These are phyloP conservation scores for Pichia californica DNA, from an alignment of 805 yeast genomes.

Conservation along the genomic window DNA sequence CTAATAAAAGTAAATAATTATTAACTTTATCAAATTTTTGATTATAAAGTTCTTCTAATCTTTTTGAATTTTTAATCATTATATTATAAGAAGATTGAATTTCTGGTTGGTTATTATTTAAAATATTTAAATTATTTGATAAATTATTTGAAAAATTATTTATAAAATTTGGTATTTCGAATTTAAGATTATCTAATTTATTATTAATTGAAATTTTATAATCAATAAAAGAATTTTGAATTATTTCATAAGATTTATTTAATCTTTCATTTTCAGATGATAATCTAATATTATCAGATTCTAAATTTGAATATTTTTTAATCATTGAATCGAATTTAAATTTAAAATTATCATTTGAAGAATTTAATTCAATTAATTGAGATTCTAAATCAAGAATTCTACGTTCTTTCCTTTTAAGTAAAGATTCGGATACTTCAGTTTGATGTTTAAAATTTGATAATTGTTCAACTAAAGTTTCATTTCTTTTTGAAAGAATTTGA, in stretches of 20 bases:
- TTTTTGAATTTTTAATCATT: constrained; percentile 38
- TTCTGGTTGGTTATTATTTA: constrained; percentile 42
- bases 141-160: constrained; percentile 31
- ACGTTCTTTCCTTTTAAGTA: constrained; percentile 65
- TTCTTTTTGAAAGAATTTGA: constrained; percentile 37
- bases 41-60: constrained; percentile 43
- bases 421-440: constrained; percentile 63
- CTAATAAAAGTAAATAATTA: constrained; percentile 38
- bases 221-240: constrained; percentile 43
- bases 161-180: constrained; percentile 34
- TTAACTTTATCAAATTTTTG: constrained; percentile 40
- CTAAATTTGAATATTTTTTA: constrained; percentile 41
- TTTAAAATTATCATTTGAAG: constrained; percentile 42
- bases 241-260: constrained; percentile 52
- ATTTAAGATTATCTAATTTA: constrained; percentile 36
- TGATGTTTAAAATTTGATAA: constrained; percentile 69
- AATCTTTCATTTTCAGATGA: constrained; percentile 50
- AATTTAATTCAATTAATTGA: constrained; percentile 42
- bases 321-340: constrained; percentile 45
- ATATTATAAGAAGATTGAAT: constrained; percentile 44
- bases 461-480: constrained; percentile 54
- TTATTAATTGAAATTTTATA: constrained; percentile 42
- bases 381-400: constrained; percentile 60
- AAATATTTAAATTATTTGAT: constrained; percentile 30
- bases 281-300: constrained; percentile 37